Percentiles rank a stretch among this genome's conserved stretches.
Conservation (phyloP, 116 monocot genomes). For the Iris pallida region DNA sequence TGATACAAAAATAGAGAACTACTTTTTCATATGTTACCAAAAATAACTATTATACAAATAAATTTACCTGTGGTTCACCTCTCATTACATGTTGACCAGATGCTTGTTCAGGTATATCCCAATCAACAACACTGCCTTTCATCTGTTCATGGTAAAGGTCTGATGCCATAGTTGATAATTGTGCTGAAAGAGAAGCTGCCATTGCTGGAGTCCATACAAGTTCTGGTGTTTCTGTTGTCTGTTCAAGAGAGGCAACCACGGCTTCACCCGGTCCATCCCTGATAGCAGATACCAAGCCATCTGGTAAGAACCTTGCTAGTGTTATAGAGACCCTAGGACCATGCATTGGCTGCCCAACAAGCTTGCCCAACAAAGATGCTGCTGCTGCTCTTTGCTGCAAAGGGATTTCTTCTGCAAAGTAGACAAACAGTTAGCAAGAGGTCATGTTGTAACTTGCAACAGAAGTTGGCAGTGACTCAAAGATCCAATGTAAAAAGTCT, state of each 20-base stretch:
- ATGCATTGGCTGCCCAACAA: constrained; percentile 97
- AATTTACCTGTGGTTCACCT: constrained; percentile 95
- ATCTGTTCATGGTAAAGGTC: constrained; percentile 94
- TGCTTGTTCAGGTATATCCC: constrained; percentile 98
- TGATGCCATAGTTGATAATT: constrained; percentile 92
- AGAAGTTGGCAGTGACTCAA: too few relatives aligned
- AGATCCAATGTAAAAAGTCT: too few relatives aligned
- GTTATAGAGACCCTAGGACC: constrained; percentile 96
- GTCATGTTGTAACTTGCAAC: not conserved
- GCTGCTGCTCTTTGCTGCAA: constrained; percentile 94
- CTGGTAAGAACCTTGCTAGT: constrained; percentile 90
- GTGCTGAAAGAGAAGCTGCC: constrained; percentile 95
- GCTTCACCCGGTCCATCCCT: constrained; percentile 96
- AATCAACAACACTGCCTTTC: constrained; percentile 84
- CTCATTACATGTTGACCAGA: constrained; percentile 94
- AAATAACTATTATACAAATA: not conserved
- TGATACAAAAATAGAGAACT: not conserved
- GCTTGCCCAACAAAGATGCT: constrained; percentile 91
- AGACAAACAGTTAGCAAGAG: constrained; percentile 10
- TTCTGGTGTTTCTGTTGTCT: constrained; percentile 99
- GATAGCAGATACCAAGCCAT: constrained; percentile 91
- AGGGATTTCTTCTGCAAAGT: constrained; percentile 81
- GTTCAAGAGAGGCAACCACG: constrained; percentile 76
- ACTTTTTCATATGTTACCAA: not conserved
- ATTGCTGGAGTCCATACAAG: constrained; percentile 99